Percentiles rank a stretch among this genome's conserved stretches.
These are phyloP conservation scores for Apiospora sp. DNA, from an alignment of 2,329 filamentous ascomycete species.

Conservation along the genomic window DNA sequence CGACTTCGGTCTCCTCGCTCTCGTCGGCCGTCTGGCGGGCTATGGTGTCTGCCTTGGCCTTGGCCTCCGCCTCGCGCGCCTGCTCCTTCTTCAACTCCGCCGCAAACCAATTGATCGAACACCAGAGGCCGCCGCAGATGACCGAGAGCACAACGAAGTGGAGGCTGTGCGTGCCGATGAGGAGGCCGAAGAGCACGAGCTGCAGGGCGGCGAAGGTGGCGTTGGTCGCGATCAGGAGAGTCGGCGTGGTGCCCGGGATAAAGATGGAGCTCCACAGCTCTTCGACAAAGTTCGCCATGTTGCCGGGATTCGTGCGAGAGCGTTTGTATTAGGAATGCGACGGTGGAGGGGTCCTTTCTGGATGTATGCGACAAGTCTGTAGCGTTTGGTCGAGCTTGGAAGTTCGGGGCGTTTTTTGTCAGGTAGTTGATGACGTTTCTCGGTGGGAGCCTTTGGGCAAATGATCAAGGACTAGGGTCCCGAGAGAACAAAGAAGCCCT, in stretches of 20 bases:
- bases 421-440: constrained; percentile 14
- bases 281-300: constrained; percentile 69
- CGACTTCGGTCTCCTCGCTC: constrained; percentile 59
- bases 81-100: constrained; percentile 64
- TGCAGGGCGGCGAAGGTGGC: constrained; percentile 87
- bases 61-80: constrained; percentile 51
- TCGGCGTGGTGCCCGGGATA: constrained; percentile 87
- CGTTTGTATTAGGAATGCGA: background rate
- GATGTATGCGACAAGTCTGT: constrained; percentile 33
- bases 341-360: constrained; percentile 18
- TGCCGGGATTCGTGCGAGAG: background rate
- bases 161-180: constrained; percentile 83
- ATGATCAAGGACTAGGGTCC: background rate
- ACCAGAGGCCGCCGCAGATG: constrained; percentile 86
- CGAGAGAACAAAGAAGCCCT: constrained; percentile 1
- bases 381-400: background rate
- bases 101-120: constrained; percentile 96
- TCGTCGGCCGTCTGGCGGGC: constrained; percentile 48
- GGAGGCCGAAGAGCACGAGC: constrained; percentile 75
- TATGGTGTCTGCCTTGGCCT: constrained; percentile 48
- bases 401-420: background rate
- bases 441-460: background rate
- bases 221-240: constrained; percentile 90
- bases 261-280: constrained; percentile 94
- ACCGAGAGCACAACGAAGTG: constrained; percentile 87